These are phyloP conservation scores for Monilinia laxa DNA, from an alignment of 2,329 filamentous ascomycete species.

Conservation along the genomic window DNA sequence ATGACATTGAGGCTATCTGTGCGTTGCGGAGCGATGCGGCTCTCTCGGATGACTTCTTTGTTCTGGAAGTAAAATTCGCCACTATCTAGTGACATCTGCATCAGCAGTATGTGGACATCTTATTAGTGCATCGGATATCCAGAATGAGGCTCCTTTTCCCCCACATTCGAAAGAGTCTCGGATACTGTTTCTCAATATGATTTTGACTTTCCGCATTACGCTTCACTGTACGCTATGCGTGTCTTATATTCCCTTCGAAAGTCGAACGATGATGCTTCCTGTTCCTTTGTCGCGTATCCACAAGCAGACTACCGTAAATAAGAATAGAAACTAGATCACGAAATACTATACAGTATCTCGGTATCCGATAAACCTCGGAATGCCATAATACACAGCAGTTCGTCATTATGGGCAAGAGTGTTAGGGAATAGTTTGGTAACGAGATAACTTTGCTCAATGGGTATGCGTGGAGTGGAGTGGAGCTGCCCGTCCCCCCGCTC, in stretches of 20 bases:
- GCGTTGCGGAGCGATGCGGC: neutral
- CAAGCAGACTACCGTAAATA: neutral
- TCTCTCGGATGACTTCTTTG: neutral
- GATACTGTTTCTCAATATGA: slow-evolving; percentile 4
- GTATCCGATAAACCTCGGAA: neutral
- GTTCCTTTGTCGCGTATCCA: slow-evolving; percentile 2
- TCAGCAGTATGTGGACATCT: neutral
- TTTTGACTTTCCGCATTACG: slow-evolving; percentile 3
- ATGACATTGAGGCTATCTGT: neutral
- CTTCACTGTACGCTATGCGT: neutral
- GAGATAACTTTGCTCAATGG: neutral
- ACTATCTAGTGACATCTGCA: slow-evolving; percentile 15
- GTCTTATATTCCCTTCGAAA: neutral
- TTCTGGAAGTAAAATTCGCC: neutral
- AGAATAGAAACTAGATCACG: neutral
- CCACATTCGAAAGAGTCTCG: slow-evolving; percentile 1
- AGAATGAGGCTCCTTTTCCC: slow-evolving; percentile 11
- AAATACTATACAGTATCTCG: neutral
- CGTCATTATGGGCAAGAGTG: neutral
- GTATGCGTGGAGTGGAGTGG: slow-evolving; percentile 12
- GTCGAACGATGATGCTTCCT: neutral
- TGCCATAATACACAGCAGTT: slow-evolving; percentile 6
- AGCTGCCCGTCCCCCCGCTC: slow-evolving; percentile 9
- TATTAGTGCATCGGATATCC: neutral
- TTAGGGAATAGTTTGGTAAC: neutral